phyloP scores from a whole-genome alignment of 768 basidiomycete genomes.

The Suillus clintonianus region DNA sequence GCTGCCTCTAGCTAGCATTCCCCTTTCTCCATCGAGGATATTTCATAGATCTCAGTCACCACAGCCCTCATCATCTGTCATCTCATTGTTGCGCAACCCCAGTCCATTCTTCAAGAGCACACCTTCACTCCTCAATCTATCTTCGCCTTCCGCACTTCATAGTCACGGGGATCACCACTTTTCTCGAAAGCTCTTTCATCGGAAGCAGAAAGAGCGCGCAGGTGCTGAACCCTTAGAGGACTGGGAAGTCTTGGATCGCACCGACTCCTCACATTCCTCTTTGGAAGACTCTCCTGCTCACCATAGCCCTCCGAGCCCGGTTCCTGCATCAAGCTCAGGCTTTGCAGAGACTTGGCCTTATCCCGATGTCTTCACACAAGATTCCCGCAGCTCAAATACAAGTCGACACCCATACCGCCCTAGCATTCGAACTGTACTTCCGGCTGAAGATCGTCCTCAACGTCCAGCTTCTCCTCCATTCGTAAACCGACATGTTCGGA shows the following conservation, averaged over 20 bases:
- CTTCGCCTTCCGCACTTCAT: conserved; percentile 26
- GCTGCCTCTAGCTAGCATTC: conserved; percentile 27
- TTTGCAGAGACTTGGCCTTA: conserved; percentile 1
- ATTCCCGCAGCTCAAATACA: neutral
- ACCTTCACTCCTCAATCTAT: conserved; percentile 29
- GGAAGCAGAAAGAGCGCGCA: conserved; percentile 36
- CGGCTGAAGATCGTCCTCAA: conserved; percentile 3
- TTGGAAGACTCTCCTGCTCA: conserved; percentile 22
- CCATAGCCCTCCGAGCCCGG: conserved; percentile 22
- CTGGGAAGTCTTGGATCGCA: conserved; percentile 33
- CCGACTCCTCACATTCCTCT: conserved; percentile 27
- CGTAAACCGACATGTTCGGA: conserved; percentile 33
- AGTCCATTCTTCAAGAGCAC: conserved; percentile 38
- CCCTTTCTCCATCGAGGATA: conserved; percentile 32
- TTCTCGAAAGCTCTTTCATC: conserved; percentile 35
- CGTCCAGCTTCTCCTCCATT: conserved; percentile 36
- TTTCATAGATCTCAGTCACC: conserved; percentile 35
- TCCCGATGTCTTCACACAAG: neutral
- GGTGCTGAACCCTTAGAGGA: conserved; percentile 35
- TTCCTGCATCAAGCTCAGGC: conserved; percentile 1
- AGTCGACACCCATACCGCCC: conserved; percentile 1
- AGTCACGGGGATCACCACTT: conserved; percentile 29
- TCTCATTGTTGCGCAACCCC: conserved; percentile 35
- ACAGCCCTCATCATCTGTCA: conserved; percentile 36
- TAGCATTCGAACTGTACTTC: neutral